Evolutionary conservation across 306 rosid genomes (phyloP), one percentile per base, ranked within the genome.

Genomic region (Ceratonia siliqua): DNA sequence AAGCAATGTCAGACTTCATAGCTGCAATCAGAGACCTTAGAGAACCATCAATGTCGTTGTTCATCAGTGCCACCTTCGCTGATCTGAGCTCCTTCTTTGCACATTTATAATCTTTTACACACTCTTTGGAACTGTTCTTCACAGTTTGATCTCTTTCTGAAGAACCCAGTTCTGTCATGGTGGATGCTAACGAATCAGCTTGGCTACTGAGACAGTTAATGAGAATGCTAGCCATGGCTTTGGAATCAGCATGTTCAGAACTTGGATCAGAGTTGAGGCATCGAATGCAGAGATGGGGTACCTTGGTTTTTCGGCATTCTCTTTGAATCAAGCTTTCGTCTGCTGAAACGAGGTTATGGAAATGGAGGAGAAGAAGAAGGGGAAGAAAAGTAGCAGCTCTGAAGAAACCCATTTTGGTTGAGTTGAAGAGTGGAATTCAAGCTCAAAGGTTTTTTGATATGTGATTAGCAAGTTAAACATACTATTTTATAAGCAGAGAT

Each of bases 271-370:
- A 75, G n/a, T 30, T 15, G 5, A 79, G 49, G 65, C 81, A 74
- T 41, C 53, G 42, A 1, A 74, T 56, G 74, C 83, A 62, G 32
- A 56, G 17, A 14, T 67, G 15, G 15, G 81, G 81, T 5, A 11
- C 53, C 52, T 83, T 61, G 0, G 79, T 30, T 9, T 18, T 75
- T 27, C 33, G 84, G 38, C 77, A 66, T 62, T 57, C 66, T 1
- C 5, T 62, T 25, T 9, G 33, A 15, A 79, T 68, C 9, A 75
- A 76, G 11, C 42, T 17, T 35, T 71, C 10, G 21, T 66, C 77
- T 21, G 72, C 79, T 41, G 36, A 42, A 30, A 54, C 83, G 1
- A 72, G 78, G 1, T 18, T 49, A 11, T 28, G 20, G 42, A 20
- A 20, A 1, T 28, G 38, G 18, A 24, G 39, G 48, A 22, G 61